phyloP scores from a whole-genome alignment of 2,329 filamentous ascomycete genomes.

The Colletotrichum australisinense region DNA sequence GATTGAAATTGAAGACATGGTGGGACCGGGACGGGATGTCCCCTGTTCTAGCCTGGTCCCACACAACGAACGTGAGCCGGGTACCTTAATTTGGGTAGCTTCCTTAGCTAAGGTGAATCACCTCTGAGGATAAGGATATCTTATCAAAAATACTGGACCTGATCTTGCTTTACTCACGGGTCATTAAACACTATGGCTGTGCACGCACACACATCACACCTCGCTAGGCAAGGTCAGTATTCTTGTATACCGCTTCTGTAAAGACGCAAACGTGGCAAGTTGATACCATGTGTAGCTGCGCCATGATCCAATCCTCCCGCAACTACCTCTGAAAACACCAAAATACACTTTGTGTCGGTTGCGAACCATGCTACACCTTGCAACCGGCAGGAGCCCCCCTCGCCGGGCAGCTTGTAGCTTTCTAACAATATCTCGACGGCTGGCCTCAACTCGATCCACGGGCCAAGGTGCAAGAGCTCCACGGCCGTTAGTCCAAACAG shows the following conservation, averaged over 20 bases:
- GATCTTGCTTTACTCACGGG: too few species aligned
- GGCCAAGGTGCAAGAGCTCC: not conserved
- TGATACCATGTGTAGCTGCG: not conserved
- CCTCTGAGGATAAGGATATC: too few species aligned
- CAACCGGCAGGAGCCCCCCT: not conserved
- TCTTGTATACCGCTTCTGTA: not conserved
- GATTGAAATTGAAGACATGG: too few species aligned
- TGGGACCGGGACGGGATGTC: too few species aligned
- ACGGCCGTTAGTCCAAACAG: not conserved
- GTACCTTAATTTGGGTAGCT: too few species aligned
- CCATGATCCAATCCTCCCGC: not conserved
- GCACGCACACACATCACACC: not conserved
- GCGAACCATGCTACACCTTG: not conserved
- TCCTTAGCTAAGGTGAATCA: too few species aligned
- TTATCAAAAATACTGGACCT: too few species aligned
- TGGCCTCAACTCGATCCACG: not conserved
- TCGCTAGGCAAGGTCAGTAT: not conserved
- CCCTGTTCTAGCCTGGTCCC: too few species aligned
- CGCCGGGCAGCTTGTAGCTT: not conserved
- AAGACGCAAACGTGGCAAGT: not conserved
- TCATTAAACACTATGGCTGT: not conserved
- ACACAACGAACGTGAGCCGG: too few species aligned
- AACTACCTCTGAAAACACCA: not conserved
- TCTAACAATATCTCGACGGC: not conserved
- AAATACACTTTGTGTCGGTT: not conserved